Evolutionary conservation across 768 basidiomycete species (phyloP).

Genomic region (Serendipita sp.): DNA sequence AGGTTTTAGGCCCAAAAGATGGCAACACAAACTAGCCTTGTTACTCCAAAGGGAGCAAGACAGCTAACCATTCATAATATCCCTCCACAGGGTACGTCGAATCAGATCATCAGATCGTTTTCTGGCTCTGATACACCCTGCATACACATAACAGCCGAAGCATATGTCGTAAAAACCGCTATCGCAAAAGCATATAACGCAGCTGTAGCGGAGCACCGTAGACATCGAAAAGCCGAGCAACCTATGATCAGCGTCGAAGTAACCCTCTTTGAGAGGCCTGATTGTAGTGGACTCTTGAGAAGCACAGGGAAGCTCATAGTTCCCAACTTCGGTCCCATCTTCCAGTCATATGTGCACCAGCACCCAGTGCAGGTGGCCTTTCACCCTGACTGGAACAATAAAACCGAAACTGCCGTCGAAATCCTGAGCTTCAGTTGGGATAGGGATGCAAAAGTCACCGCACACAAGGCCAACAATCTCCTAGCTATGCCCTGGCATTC

Average conservation of each 20-base stretch:
- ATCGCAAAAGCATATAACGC: not conserved
- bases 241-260: not conserved
- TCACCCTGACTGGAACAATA: not conserved
- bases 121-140: not conserved
- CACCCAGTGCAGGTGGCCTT: not conserved
- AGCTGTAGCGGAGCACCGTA: not conserved
- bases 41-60: not conserved
- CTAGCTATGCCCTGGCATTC: not conserved
- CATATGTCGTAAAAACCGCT: not conserved
- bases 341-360: not conserved
- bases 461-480: not conserved
- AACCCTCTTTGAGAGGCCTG: not conserved
- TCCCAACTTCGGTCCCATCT: not conserved
- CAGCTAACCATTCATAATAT: not conserved
- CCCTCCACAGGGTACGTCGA: not conserved
- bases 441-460: not conserved
- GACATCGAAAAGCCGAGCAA: not conserved
- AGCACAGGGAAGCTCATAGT: not conserved
- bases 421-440: not conserved
- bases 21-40: not conserved
- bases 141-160: not conserved
- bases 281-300: not conserved
- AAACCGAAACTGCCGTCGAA: not conserved
- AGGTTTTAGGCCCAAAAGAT: too few species aligned
- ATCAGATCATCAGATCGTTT: not conserved